These are phyloP conservation scores for Linnemannia exigua DNA, from an alignment of 192 early-diverging fungal species.

Conservation along the genomic window DNA sequence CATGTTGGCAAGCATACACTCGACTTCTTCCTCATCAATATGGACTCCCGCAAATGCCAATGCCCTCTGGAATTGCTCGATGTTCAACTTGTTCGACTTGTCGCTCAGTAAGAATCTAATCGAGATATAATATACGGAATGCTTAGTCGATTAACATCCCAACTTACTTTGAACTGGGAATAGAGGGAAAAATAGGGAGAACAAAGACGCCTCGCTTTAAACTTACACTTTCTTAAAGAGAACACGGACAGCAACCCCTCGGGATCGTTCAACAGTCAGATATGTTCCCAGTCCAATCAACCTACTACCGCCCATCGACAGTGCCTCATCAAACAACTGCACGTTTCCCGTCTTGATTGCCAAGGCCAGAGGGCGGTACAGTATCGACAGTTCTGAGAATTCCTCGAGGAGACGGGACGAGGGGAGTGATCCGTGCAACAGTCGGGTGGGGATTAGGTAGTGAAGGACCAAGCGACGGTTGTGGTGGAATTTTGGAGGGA, in stretches of 20 bases:
- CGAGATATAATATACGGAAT: not conserved
- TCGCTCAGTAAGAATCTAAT: constrained; percentile 66
- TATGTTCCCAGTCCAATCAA: constrained; percentile 82
- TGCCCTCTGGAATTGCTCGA: constrained; percentile 75
- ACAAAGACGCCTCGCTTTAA: not conserved
- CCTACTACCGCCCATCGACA: constrained; percentile 68
- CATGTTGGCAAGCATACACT: constrained; percentile 91
- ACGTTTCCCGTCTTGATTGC: constrained; percentile 84
- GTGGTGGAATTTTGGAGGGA: constrained; percentile 22
- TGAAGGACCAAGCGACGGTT: constrained; percentile 80
- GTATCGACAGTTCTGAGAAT: constrained; percentile 68
- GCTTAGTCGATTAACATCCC: not conserved
- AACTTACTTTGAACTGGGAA: too few species aligned
- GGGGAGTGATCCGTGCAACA: constrained; percentile 83
- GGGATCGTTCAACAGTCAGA: constrained; percentile 84
- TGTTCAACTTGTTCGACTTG: constrained; percentile 68
- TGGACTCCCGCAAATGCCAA: constrained; percentile 69
- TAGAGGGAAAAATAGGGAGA: not conserved
- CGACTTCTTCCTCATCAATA: constrained; percentile 79
- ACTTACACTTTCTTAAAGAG: constrained; percentile 87
- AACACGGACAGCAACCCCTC: constrained; percentile 78
- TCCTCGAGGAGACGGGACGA: constrained; percentile 66
- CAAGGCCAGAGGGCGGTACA: constrained; percentile 76
- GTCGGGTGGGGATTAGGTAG: constrained; percentile 83
- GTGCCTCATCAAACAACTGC: constrained; percentile 75